phyloP scores from a whole-genome alignment of 2,329 filamentous ascomycete species.

The Colletotrichum lentis region DNA sequence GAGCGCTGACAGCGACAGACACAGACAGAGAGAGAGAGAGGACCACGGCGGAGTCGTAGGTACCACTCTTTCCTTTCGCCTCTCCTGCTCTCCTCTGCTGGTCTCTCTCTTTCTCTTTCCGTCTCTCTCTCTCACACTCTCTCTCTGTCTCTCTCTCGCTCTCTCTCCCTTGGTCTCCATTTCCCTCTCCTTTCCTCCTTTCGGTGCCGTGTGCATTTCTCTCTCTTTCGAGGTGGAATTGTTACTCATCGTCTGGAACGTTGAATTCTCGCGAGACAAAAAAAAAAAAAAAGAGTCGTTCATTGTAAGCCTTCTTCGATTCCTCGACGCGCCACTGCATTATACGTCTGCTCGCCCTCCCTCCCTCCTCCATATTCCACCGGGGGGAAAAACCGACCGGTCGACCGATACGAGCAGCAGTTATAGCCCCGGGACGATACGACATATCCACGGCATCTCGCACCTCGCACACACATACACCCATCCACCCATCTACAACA shows the following conservation, averaged over 20 bases:
- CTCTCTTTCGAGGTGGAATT: conserved; percentile 38
- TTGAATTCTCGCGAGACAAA: conserved; percentile 36
- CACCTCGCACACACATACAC: conserved; percentile 20
- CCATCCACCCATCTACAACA: conserved; percentile 16
- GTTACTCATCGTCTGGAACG: conserved; percentile 40
- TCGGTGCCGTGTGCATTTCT: conserved; percentile 36
- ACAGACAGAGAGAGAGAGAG: conserved; percentile 1
- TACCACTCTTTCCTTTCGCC: conserved; percentile 30
- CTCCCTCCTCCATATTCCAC: conserved; percentile 7
- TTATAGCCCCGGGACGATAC: conserved; percentile 35
- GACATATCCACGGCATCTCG: conserved; percentile 28
- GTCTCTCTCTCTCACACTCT: conserved; percentile 28
- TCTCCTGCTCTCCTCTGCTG: conserved; percentile 15
- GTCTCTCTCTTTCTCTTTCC: conserved; percentile 2
- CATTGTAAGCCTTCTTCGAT: conserved; percentile 36
- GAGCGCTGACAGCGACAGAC: too few species aligned
- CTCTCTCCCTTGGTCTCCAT: conserved; percentile 23
- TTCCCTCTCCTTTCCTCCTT: conserved; percentile 27
- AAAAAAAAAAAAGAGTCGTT: conserved; percentile 30
- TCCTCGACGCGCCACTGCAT: conserved; percentile 31
- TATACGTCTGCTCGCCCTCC: conserved; percentile 5
- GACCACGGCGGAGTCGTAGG: conserved; percentile 19
- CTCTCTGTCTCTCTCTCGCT: conserved; percentile 16
- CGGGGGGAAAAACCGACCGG: not conserved
- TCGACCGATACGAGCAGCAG: conserved; percentile 34